Conservation (phyloP, 2,329 filamentous ascomycete species). For the Dactylella cylindrospora region DNA sequence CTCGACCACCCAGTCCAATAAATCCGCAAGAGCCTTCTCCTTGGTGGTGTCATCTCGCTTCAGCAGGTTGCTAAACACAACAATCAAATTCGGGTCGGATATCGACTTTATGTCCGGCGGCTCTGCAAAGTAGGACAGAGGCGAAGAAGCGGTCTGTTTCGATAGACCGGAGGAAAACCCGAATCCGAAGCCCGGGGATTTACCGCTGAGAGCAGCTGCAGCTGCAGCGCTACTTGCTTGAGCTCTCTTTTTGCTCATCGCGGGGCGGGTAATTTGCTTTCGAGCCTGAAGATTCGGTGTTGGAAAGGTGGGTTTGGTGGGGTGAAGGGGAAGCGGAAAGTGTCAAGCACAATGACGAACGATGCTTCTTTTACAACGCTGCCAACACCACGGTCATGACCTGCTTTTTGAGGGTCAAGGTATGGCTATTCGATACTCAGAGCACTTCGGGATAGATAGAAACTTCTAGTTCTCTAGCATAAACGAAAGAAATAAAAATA, state of each 20-base stretch:
- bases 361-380: conserved; percentile 29
- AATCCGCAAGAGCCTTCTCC: conserved; percentile 82
- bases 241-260: conserved; percentile 46
- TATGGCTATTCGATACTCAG: no score
- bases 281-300: no score
- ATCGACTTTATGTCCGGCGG: conserved; percentile 77
- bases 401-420: no score
- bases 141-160: conserved; percentile 56
- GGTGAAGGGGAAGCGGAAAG: no score
- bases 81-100: conserved; percentile 76
- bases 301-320: no score
- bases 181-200: conserved; percentile 16
- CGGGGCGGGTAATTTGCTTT: conserved; percentile 1
- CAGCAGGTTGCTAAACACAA: conserved; percentile 86
- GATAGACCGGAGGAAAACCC: conserved; percentile 32
- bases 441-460: no score
- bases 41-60: conserved; percentile 96
- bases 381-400: conserved; percentile 15
- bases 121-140: conserved; percentile 82
- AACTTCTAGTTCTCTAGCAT: no score
- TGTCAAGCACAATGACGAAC: no score
- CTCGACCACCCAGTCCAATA: conserved; percentile 65
- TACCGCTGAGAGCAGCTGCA: conserved; percentile 36
- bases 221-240: conserved; percentile 46
- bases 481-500: no score